Base-by-base conservation (phyloP, 768 basidiomycete genomes). In the Amanita pallidorosea region DNA sequence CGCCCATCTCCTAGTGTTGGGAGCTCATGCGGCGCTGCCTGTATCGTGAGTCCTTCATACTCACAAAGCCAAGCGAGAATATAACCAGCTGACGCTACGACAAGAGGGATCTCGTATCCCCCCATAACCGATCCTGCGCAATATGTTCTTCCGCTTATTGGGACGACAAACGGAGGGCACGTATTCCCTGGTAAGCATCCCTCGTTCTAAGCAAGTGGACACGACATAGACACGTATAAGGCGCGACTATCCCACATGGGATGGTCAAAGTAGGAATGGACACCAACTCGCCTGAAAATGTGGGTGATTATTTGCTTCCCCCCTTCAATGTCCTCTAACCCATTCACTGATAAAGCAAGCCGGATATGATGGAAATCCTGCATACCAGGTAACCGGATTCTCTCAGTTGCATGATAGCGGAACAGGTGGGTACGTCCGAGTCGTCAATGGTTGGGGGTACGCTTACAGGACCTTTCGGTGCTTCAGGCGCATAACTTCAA, bases 221-320 rank as follows among this genome's bases (percentile, higher is more conserved):
- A 45, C 18, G 4, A 23, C 18, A 6, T 18, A 45, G 35, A 45
- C 15, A 41, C 3, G 47, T 20, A 12, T 34, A 18, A 80, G 81
- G 81, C 38, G 80, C 79, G 0, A 82, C 79, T 2, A 57, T 80
- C 18, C 82, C 82, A 2, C 80, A 83, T 63, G 81, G 82, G 6
- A 80, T 83, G 81, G 72, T 76, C 13, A 84, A 84, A 65, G 73
- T 67, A 2, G 81, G 81, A 6, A 75, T 82, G 73, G 81, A 84
- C 57, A 82, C 80, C 0, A 77, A 83, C 56, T 79, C 79, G 11
- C 77, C 79, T 2, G 76, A 72, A 57, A 79, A 79, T 59, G 79
- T 79, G 55, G 31, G 70, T 60, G 22, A 12, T 17, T 47, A n/a
- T 29, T 38, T 11, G 25, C 15, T 38, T 20, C 2, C n/a, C n/a